These are phyloP conservation scores for Erythrophleum ivorense DNA, from an alignment of 331 rosid genomes.

Conservation along the genomic window DNA sequence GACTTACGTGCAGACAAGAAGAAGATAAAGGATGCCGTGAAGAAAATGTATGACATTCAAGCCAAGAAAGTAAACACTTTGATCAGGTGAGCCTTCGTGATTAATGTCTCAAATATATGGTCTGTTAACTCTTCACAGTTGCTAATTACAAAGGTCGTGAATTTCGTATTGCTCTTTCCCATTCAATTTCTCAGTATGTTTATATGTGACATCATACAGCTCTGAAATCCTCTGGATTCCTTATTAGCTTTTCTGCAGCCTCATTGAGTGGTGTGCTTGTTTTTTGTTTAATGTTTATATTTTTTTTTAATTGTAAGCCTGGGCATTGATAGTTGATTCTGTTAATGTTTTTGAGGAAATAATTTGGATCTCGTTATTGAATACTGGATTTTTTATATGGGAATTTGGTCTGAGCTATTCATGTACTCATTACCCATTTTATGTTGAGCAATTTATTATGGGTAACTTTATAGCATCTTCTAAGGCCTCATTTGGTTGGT, in stretches of 20 bases:
- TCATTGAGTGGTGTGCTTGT: too few species aligned
- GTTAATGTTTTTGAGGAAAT: not conserved
- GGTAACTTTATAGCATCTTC: not conserved
- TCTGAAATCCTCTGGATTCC: not conserved
- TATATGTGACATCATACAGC: not conserved
- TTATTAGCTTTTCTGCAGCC: not conserved
- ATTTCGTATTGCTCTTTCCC: not conserved
- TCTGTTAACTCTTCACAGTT: not conserved
- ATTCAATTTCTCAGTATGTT: not conserved
- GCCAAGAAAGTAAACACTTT: slow-evolving; percentile 86
- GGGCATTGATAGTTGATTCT: not conserved
- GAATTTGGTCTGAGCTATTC: not conserved
- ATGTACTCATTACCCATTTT: not conserved
- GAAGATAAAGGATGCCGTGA: slow-evolving; percentile 83
- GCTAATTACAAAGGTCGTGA: not conserved
- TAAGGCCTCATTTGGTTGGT: too few species aligned
- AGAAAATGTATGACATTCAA: slow-evolving; percentile 91
- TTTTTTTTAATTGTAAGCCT: not conserved
- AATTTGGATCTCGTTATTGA: not conserved
- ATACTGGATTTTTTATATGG: not conserved
- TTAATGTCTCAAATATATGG: slow-evolving; percentile 2
- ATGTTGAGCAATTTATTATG: not conserved
- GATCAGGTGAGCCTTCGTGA: slow-evolving; percentile 59
- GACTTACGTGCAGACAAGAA: slow-evolving; percentile 88
- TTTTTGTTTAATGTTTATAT: not conserved